phyloP scores from a whole-genome alignment of 257 asterid genomes.

The Catharanthus roseus region DNA sequence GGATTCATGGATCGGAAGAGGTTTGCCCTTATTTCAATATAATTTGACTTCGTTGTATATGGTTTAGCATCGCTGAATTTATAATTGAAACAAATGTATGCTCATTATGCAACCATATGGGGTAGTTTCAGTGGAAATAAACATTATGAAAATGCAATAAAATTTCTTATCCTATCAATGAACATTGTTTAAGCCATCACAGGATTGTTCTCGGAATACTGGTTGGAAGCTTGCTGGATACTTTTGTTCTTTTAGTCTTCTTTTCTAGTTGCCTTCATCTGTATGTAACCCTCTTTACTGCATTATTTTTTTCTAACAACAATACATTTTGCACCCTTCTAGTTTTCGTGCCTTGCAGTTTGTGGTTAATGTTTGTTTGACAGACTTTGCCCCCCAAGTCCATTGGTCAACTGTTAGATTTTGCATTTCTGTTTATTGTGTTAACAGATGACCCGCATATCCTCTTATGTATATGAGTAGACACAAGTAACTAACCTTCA shows the following conservation, averaged over 20 bases:
- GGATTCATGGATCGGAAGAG: constrained; percentile 89
- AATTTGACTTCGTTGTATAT: constrained; percentile 4
- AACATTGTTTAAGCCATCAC: neutral
- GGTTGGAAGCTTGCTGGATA: no score
- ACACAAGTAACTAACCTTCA: neutral
- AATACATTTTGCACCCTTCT: neutral
- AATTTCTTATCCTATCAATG: neutral
- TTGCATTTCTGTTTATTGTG: neutral
- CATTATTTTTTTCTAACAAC: neutral
- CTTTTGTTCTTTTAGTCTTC: neutral
- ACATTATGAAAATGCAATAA: neutral
- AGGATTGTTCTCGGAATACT: neutral
- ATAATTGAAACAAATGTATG: neutral
- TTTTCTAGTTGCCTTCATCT: neutral
- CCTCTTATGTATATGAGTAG: neutral
- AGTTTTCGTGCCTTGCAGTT: neutral
- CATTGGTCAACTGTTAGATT: neutral
- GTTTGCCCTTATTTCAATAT: constrained; percentile 32
- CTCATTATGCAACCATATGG: no score
- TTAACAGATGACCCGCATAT: neutral
- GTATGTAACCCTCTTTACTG: neutral
- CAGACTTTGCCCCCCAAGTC: neutral
- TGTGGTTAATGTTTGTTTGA: neutral
- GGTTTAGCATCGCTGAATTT: constrained; percentile 6
- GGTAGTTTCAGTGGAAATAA: neutral